phyloP scores from a whole-genome alignment of 345 rosid genomes.

The Boechera divaricarpa region DNA sequence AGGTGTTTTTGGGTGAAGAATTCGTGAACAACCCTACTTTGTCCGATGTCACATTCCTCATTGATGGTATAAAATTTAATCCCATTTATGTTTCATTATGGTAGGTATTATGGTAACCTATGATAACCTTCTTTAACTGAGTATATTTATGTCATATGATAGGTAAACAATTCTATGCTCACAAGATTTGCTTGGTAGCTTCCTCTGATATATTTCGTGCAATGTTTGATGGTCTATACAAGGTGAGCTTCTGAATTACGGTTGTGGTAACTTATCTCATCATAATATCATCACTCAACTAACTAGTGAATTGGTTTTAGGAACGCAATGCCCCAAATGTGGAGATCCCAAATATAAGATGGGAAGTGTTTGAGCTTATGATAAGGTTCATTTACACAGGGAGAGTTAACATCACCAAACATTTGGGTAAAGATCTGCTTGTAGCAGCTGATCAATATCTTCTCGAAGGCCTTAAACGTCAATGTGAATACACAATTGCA shows the following conservation, averaged over 20 bases:
- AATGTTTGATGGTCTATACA: constrained; percentile 82
- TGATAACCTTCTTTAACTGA: background rate
- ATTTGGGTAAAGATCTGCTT: constrained; percentile 73
- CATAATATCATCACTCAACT: constrained; percentile 20
- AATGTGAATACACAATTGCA: constrained; percentile 69
- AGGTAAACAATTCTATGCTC: constrained; percentile 76
- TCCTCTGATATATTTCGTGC: constrained; percentile 83
- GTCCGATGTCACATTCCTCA: constrained; percentile 73
- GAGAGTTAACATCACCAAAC: constrained; percentile 50
- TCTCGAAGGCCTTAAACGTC: constrained; percentile 71
- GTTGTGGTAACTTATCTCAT: background rate
- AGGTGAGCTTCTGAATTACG: constrained; percentile 49
- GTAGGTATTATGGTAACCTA: background rate
- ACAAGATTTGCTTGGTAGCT: constrained; percentile 77
- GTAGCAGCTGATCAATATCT: constrained; percentile 89
- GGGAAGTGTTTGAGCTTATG: constrained; percentile 82
- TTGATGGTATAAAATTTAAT: constrained; percentile 57
- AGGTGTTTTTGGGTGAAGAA: constrained; percentile 74
- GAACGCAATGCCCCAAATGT: constrained; percentile 73
- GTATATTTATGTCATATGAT: constrained; percentile 27
- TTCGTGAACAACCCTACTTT: constrained; percentile 70
- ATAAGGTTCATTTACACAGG: constrained; percentile 87
- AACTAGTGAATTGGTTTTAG: constrained; percentile 48
- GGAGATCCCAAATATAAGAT: constrained; percentile 76
- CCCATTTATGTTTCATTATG: background rate